These are phyloP conservation scores for Alloteropsis semialata DNA, from an alignment of 176 grass and related monocot species.

Conservation along the genomic window DNA sequence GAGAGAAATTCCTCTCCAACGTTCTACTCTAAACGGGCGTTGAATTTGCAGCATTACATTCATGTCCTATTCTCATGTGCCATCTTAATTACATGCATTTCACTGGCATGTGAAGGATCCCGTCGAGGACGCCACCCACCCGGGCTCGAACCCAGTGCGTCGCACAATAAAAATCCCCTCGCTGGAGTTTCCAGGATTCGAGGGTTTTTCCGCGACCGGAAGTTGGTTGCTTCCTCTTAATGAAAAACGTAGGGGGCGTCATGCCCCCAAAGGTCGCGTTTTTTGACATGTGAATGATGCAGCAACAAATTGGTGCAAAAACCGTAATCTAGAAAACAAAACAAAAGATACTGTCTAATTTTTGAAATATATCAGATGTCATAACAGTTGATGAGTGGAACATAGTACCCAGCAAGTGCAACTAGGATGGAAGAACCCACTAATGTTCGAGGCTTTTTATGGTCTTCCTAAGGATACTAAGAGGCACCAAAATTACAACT, in stretches of 20 bases:
- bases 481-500: background rate
- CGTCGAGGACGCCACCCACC: no score
- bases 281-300: no score
- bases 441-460: background rate
- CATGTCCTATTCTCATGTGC: background rate
- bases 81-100: background rate
- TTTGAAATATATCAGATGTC: background rate
- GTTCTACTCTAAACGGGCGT: background rate
- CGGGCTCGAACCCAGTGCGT: no score
- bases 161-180: no score
- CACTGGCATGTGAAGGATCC: no score
- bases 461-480: background rate
- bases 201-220: no score
- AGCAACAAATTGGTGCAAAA: background rate
- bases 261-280: no score
- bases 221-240: no score
- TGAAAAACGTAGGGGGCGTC: no score
- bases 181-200: no score
- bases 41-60: background rate
- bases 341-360: background rate
- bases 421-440: background rate
- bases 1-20: background rate
- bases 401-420: background rate
- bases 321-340: background rate
- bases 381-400: background rate